Evolutionary conservation across 2,329 filamentous ascomycete species (phyloP), one percentile per base, ranked within the genome.

Genomic region (Trichophyton mentagrophytes): DNA sequence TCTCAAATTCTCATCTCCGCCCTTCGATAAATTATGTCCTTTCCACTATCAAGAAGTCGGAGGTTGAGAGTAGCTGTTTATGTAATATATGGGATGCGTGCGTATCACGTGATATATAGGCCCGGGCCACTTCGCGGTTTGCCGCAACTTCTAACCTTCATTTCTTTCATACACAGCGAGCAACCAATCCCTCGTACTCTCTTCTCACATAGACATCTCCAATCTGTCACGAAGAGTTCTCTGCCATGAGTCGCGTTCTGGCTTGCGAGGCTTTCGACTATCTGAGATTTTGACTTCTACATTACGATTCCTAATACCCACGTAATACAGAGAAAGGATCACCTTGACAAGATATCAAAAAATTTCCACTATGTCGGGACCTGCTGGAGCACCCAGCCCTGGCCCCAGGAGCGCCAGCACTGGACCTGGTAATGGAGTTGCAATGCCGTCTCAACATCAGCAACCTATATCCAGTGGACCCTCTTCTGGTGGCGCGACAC

Each of bases 391-490:
- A 64, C 75, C 76, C 59, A 78, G 76, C 70, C 75, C 78, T 74
- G 74, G 73, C 62, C 76, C 77, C 46, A 73, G 77, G 65, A 75
- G 76, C 68, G 73, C 73, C 61, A 78, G 76, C 66, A 78, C 77
- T n/a, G 55, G 78, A 36, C 74, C 78, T 61, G 76, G 70, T 56
- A 67, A 70, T 66, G 71, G 71, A 63, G 74, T 78, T 68, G 67
- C 71, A 33, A 76, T 77, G 67, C 77, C 80, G 71, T 72, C 76
- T 61, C 76, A 78, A 63, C 76, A 77, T 62, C 77, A 79, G 64
- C 76, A 76, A 60, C 62, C 62, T 58, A 72, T 74, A 61, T 72
- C 76, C 65, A 76, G 75, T 47, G 74, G 78, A 62, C 74, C 79
- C 62, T 74, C 80, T 62, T 73, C 77, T 64, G 69, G 73, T 62